A percentile compares a stretch with the other conserved stretches of the same genome.
phyloP scores from a whole-genome alignment of 2,329 filamentous ascomycete genomes.

The Clarireedia monteithiana region DNA sequence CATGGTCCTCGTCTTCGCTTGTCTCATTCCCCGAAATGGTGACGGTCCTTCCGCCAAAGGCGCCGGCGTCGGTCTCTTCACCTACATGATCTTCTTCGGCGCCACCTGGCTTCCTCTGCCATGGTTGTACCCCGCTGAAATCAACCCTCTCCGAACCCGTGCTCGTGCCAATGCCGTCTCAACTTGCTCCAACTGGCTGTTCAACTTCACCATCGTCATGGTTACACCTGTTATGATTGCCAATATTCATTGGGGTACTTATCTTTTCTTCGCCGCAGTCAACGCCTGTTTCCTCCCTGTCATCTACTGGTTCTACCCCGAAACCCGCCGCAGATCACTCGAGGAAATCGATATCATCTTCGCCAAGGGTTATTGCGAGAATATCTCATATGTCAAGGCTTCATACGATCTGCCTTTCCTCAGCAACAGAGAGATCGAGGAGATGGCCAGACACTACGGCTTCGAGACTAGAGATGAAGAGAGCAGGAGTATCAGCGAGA shows the following conservation, averaged over 20 bases:
- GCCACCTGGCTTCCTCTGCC: conserved; percentile 53
- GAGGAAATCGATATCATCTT: conserved; percentile 67
- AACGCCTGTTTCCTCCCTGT: conserved; percentile 33
- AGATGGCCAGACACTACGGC: conserved; percentile 23
- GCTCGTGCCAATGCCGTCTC: conserved; percentile 57
- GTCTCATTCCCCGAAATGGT: conserved; percentile 28
- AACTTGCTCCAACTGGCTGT: conserved; percentile 43
- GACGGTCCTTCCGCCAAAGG: conserved; percentile 26
- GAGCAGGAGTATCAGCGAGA: conserved; percentile 17
- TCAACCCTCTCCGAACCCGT: conserved; percentile 51
- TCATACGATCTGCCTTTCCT: conserved; percentile 49
- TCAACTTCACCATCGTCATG: conserved; percentile 48
- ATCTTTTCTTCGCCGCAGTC: conserved; percentile 32
- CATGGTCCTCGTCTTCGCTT: conserved; percentile 50
- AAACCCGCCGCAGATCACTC: conserved; percentile 46
- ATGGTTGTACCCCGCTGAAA: conserved; percentile 55
- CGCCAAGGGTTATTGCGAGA: conserved; percentile 49
- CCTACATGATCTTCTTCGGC: conserved; percentile 55
- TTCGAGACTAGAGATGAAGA: conserved; percentile 25
- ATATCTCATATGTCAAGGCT: conserved; percentile 51
- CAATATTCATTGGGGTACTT: conserved; percentile 31
- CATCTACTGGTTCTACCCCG: conserved; percentile 37
- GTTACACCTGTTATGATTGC: conserved; percentile 34
- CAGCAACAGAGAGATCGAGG: conserved; percentile 43
- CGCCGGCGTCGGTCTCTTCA: conserved; percentile 48